Conservation (phyloP, 495 filamentous ascomycete genomes). For the Amorphotheca resinae region DNA sequence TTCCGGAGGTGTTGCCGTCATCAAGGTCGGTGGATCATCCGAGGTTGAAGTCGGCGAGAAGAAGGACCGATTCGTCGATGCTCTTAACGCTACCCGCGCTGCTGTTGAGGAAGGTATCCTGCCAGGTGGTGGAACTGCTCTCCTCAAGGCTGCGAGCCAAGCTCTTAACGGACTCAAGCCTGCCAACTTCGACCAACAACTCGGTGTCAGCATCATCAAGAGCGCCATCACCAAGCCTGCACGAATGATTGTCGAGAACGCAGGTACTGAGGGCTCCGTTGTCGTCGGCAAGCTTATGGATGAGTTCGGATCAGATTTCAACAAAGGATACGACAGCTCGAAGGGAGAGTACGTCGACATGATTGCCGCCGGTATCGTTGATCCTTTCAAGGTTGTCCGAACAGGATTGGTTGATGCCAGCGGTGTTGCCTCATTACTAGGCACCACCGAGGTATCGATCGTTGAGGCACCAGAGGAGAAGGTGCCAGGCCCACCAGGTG, state of each 20-base stretch:
- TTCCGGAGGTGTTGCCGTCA: slow-evolving; percentile 96
- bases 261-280: slow-evolving; percentile 88
- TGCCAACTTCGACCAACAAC: slow-evolving; percentile 96
- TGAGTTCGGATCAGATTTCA: slow-evolving; percentile 85
- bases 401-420: slow-evolving; percentile 88
- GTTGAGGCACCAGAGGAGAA: slow-evolving; percentile 95
- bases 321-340: slow-evolving; percentile 91
- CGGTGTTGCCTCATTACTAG: slow-evolving; percentile 92
- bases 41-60: slow-evolving; percentile 99
- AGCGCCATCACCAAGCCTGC: slow-evolving; percentile 92
- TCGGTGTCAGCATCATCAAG: slow-evolving; percentile 95
- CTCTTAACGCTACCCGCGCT: slow-evolving; percentile 93
- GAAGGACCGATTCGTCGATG: slow-evolving; percentile 98
- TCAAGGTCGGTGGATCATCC: slow-evolving; percentile 94
- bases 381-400: slow-evolving; percentile 97
- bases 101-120: slow-evolving; percentile 98
- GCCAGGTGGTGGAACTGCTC: slow-evolving; percentile 93
- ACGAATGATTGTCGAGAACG: slow-evolving; percentile 93
- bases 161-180: slow-evolving; percentile 70
- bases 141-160: slow-evolving; percentile 92
- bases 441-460: slow-evolving; percentile 95
- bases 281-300: slow-evolving; percentile 97
- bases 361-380: slow-evolving; percentile 92
- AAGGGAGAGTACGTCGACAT: slow-evolving; percentile 98
- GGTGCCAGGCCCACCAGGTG: slow-evolving; percentile 33